Conservation (phyloP, 306 rosid genomes). For the Prunus dulcis region DNA sequence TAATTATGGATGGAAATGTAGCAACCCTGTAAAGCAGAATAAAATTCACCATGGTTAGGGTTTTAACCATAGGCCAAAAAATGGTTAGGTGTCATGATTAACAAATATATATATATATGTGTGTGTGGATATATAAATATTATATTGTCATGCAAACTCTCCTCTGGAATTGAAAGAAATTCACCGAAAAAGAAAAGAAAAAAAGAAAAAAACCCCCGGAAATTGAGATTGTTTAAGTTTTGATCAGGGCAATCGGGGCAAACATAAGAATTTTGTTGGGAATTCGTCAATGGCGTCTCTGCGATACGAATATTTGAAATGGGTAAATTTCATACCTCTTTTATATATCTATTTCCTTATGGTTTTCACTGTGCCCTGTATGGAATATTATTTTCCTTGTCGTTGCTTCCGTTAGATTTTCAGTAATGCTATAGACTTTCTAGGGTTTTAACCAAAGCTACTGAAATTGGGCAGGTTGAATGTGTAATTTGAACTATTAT, state of each 20-base stretch:
- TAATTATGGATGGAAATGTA: not conserved
- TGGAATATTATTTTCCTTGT: not conserved
- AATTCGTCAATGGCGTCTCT: conserved; percentile 33
- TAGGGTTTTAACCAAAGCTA: conserved; percentile 29
- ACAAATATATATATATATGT: not conserved
- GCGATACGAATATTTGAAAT: conserved; percentile 21
- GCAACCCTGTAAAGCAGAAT: conserved; percentile 22
- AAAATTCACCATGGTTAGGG: conserved; percentile 33
- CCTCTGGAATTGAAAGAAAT: conserved; percentile 17
- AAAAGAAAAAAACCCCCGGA: conserved; percentile 10
- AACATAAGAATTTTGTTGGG: conserved; percentile 12
- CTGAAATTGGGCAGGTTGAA: conserved; percentile 24
- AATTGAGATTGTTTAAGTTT: conserved; percentile 20
- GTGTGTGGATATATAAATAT: not conserved
- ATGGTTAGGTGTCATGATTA: conserved; percentile 7
- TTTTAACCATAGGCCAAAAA: conserved; percentile 19
- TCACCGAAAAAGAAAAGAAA: not conserved
- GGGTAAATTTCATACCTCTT: conserved; percentile 29
- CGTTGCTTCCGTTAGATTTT: conserved; percentile 17
- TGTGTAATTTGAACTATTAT: conserved; percentile 9
- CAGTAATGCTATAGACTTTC: conserved; percentile 8
- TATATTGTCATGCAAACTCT: conserved; percentile 8
- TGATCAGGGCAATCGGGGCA: conserved; percentile 23
- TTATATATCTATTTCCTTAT: not conserved
- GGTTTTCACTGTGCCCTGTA: conserved; percentile 17